Base-by-base conservation (phyloP, 331 rosid species). In the Saraca asoca region DNA sequence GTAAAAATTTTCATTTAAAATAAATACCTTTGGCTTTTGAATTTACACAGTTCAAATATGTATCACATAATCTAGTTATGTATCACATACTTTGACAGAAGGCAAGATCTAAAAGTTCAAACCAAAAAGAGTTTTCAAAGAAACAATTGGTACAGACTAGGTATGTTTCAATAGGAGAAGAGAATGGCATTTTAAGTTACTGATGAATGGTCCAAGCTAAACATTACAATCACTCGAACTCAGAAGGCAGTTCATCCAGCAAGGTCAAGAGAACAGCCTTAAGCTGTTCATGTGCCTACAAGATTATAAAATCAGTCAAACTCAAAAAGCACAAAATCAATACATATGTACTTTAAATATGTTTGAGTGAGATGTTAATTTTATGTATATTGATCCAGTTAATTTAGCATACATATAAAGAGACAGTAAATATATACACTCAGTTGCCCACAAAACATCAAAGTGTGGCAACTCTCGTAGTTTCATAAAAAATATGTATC, bases 381-480 rank as follows among this genome's bases (percentile, higher is more conserved):
- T 55, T 20, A 56, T 70, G 48, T 57, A 68, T 48, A 56, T 7
- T 66, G 15, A 58, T 51, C 38, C 54, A 60, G 39, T 73, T 73
- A 43, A 69, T 57, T 16, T 66, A 70, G 75, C 43, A 42, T 15
- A 33, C 35, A 41, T 11, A 66, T 54, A 39, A 43, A 61, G 39
- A 68, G 49, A 51, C 7, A 35, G 56, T 49, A 42, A 39, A 44
- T 33, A 54, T 61, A 66, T 68, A 66, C 37, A 84, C 98, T 86
- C 98, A 51, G 90, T 93, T 69, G 82, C 90, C 98, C 98, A 93
- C 98, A 97, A 93, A 82, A 83, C 77, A 72, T 93, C 85, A 78
- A 93, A 88, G 70, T 90, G 98, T 6, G 97, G 91, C 73, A 93
- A 78, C 81, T 83, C 97, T 88, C 78, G 95, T 87, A 43, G 97